These are phyloP conservation scores for Lodderomyces beijingensis DNA, from an alignment of 1,139 yeast genomes.

Conservation along the genomic window DNA sequence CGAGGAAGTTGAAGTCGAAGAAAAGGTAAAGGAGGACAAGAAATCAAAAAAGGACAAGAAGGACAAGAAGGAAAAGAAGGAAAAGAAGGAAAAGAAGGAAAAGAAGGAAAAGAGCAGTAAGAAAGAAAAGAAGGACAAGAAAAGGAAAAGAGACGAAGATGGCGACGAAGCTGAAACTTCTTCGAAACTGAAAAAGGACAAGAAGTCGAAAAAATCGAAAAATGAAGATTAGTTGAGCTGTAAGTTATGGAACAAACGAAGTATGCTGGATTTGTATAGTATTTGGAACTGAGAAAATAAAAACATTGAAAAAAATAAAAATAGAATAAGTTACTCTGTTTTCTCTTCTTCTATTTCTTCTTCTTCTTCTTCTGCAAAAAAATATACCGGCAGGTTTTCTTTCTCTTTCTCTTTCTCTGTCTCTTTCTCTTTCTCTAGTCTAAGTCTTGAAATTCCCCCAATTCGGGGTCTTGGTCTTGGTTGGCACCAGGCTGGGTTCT, in stretches of 20 bases:
- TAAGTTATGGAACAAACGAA: not conserved
- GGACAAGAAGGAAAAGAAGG: conserved; percentile 40
- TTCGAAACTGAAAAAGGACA: conserved; percentile 22
- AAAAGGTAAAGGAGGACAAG: conserved; percentile 20
- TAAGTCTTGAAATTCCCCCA: conserved; percentile 1
- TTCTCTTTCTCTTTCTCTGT: not conserved
- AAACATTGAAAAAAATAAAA: no score
- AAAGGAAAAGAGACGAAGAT: conserved; percentile 14
- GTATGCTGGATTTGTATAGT: conserved; percentile 2
- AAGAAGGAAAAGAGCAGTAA: conserved; percentile 40
- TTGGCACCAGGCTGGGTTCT: no score
- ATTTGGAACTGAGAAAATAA: no score
- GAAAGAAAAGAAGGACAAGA: conserved; percentile 40
- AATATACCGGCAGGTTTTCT: no score
- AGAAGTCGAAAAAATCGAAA: conserved; percentile 24
- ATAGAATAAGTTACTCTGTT: no score
- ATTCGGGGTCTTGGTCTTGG: conserved; percentile 1
- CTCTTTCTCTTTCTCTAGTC: conserved; percentile 1
- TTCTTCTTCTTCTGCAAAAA: no score
- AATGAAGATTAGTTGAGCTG: conserved; percentile 4
- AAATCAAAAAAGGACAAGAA: conserved; percentile 40
- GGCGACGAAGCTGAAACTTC: conserved; percentile 3
- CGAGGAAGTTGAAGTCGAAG: conserved; percentile 31
- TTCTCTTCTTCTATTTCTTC: no score
- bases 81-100: conserved; percentile 36